Conservation (phyloP, 2,329 filamentous ascomycete species). For the Fusarium tanahbumbuense region DNA sequence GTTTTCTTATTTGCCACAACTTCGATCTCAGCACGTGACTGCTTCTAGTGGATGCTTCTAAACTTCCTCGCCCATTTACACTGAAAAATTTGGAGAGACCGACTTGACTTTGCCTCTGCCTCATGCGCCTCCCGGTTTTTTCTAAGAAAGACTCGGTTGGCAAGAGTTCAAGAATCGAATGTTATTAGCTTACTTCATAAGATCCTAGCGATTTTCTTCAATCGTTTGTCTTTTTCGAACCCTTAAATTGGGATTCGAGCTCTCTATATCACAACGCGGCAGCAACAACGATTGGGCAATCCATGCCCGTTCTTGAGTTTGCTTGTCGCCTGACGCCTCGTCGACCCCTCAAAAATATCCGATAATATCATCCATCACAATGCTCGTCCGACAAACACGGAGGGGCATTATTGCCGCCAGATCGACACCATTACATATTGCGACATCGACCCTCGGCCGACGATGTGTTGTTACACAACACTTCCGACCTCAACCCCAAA, state of each 20-base stretch:
- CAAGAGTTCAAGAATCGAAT: neutral
- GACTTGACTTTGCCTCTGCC: conserved; percentile 22
- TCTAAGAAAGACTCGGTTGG: neutral
- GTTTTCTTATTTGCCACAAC: conserved; percentile 19
- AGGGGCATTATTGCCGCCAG: conserved; percentile 38
- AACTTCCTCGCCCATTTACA: conserved; percentile 13
- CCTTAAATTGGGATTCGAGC: neutral
- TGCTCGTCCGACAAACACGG: conserved; percentile 53
- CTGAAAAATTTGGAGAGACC: conserved; percentile 48
- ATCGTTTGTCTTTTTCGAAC: neutral
- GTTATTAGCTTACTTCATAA: neutral
- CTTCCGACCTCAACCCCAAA: conserved; percentile 43
- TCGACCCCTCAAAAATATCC: neutral
- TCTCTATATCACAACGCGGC: neutral
- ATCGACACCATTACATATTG: conserved; percentile 30
- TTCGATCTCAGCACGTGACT: conserved; percentile 36
- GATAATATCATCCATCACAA: conserved; percentile 37
- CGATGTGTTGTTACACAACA: conserved; percentile 47
- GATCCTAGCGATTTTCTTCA: neutral
- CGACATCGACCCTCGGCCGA: conserved; percentile 31
- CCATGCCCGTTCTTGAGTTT: conserved; percentile 24
- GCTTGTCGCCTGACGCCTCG: conserved; percentile 5
- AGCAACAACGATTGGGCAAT: conserved; percentile 35
- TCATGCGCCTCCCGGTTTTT: conserved; percentile 32
- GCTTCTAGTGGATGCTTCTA: conserved; percentile 7